Percentiles rank a stretch among this genome's conserved stretches.
Conservation (phyloP, 257 asterid genomes). For the Solanum dulcamara region DNA sequence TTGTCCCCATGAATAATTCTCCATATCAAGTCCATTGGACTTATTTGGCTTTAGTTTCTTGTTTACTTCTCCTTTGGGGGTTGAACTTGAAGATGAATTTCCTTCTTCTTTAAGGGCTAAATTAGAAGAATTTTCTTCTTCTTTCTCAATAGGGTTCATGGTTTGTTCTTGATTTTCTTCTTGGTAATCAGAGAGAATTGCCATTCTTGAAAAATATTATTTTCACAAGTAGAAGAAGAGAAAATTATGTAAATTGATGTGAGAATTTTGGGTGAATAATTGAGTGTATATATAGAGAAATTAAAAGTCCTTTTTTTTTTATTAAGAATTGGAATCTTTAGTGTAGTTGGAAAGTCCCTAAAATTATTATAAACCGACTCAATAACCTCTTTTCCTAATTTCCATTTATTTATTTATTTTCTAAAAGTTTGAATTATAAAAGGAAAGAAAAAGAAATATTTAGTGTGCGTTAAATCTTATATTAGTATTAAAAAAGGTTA, state of each 20-base stretch:
- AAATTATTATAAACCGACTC: background rate
- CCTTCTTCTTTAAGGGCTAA: background rate
- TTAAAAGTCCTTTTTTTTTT: background rate
- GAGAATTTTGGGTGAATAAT: background rate
- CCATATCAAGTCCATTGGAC: conserved; percentile 70
- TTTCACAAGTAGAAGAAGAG: background rate
- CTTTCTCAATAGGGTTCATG: background rate
- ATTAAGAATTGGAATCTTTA: background rate
- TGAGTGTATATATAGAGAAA: background rate
- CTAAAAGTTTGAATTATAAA: background rate
- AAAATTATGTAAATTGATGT: background rate
- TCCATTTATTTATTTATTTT: background rate
- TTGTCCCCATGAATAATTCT: conserved; percentile 65
- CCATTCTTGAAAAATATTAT: background rate
- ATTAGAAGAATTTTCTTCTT: background rate
- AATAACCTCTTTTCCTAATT: background rate
- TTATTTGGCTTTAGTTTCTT: conserved; percentile 29
- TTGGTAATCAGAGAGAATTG: background rate
- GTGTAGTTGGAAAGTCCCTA: background rate
- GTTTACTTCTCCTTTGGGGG: background rate
- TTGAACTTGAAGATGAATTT: background rate
- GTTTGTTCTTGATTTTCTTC: background rate
- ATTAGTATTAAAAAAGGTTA: background rate
- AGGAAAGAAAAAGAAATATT: background rate
- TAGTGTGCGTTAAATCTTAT: background rate